These are phyloP conservation scores for Prunus armeniaca DNA, from an alignment of 306 rosid genomes.

Conservation along the genomic window DNA sequence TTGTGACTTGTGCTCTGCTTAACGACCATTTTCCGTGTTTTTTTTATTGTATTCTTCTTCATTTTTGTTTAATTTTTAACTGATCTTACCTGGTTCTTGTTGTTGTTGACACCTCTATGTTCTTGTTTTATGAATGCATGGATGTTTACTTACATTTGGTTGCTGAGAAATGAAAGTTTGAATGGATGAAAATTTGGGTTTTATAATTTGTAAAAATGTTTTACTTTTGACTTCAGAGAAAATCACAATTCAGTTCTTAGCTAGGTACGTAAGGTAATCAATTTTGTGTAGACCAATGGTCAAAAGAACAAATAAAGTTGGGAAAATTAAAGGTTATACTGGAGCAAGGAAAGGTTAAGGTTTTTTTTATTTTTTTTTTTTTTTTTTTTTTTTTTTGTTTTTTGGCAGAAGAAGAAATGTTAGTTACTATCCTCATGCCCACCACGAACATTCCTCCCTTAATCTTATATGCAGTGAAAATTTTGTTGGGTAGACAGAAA, in stretches of 20 bases:
- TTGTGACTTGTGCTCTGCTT: background rate
- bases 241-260: background rate
- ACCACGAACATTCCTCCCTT: no score
- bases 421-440: no score
- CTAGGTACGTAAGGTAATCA: background rate
- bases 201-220: no score
- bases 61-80: background rate
- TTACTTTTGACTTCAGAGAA: background rate
- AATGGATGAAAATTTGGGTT: background rate
- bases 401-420: no score
- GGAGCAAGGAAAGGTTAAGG: no score
- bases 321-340: no score
- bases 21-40: background rate
- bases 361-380: no score
- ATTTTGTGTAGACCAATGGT: background rate
- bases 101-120: background rate
- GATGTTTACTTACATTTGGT: background rate
- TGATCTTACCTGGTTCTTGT: background rate
- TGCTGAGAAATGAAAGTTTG: background rate
- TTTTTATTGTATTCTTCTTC: no score
- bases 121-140: slow-evolving; percentile 1
- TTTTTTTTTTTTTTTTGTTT: no score
- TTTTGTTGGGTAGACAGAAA: no score
- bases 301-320: no score
- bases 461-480: no score